Evolutionary conservation across 2,329 filamentous ascomycete genomes (phyloP).

Genomic region (Rhynchosporium secalis): DNA sequence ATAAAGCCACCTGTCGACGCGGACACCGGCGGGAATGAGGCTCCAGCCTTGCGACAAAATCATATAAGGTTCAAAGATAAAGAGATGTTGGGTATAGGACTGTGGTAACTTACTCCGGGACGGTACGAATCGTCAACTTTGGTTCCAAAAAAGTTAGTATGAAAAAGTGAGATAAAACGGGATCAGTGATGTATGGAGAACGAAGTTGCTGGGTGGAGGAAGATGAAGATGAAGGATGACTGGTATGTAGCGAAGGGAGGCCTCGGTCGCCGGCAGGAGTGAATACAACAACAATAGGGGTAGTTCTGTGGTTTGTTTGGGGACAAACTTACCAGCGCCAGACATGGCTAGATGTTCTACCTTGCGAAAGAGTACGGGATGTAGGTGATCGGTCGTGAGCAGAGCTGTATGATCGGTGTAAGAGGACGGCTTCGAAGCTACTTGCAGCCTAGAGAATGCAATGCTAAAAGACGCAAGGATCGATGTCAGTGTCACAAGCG

Average conservation of each 20-base stretch:
- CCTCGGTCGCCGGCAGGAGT: constrained; percentile 16
- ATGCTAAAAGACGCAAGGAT: constrained; percentile 25
- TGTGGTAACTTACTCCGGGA: constrained; percentile 28
- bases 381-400: constrained; percentile 12
- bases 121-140: constrained; percentile 29
- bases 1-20: constrained; percentile 22
- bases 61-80: constrained; percentile 7
- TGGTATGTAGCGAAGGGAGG: constrained; percentile 14
- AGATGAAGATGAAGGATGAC: constrained; percentile 6
- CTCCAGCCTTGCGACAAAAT: constrained; percentile 23
- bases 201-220: constrained; percentile 2
- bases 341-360: constrained; percentile 25
- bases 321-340: constrained; percentile 30
- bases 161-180: constrained; percentile 3
- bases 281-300: constrained; percentile 16
- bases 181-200: constrained; percentile 1
- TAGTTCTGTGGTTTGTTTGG: constrained; percentile 10
- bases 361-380: background rate
- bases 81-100: constrained; percentile 1
- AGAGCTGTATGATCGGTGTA: constrained; percentile 12
- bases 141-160: constrained; percentile 23
- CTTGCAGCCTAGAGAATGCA: constrained; percentile 22
- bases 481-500: constrained; percentile 25
- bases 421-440: constrained; percentile 15
- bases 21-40: constrained; percentile 15